Percentiles rank a stretch among this genome's conserved stretches.
Conservation (phyloP, 768 basidiomycete species). For the Scleroderma bovista region DNA sequence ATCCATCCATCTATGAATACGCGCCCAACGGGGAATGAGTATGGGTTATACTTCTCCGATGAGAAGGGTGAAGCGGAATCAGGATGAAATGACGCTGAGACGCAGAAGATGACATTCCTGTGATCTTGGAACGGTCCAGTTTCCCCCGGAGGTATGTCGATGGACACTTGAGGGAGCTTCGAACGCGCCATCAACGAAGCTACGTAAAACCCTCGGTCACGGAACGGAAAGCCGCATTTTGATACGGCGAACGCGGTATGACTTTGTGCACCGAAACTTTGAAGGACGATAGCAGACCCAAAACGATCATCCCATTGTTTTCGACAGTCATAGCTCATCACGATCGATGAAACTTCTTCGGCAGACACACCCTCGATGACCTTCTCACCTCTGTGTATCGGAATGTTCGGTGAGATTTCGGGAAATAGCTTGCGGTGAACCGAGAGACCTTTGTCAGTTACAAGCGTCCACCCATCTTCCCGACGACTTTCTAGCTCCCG, state of each 20-base stretch:
- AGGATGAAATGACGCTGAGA: constrained; percentile 76
- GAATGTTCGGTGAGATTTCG: constrained; percentile 73
- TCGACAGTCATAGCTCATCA: constrained; percentile 65
- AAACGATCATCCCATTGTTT: constrained; percentile 86
- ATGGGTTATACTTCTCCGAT: constrained; percentile 69
- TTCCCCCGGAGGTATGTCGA: constrained; percentile 39
- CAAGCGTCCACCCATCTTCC: constrained; percentile 66
- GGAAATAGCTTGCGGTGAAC: constrained; percentile 72
- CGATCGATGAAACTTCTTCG: constrained; percentile 77
- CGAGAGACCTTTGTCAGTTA: constrained; percentile 71
- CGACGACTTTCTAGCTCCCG: constrained; percentile 62
- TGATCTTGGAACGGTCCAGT: constrained; percentile 33
- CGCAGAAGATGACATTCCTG: constrained; percentile 71
- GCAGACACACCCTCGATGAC: constrained; percentile 92
- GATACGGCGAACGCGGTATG: constrained; percentile 66
- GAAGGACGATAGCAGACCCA: constrained; percentile 60
- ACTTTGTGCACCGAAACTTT: constrained; percentile 72
- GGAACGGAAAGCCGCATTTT: constrained; percentile 84
- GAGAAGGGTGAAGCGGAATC: constrained; percentile 54
- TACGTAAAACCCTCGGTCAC: constrained; percentile 81
- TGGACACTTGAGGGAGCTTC: constrained; percentile 31
- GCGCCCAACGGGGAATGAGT: constrained; percentile 67
- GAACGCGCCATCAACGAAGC: constrained; percentile 71
- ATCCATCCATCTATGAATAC: constrained; percentile 93
- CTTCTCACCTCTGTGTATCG: constrained; percentile 82